Conservation (phyloP, 2,329 filamentous ascomycete genomes). For the Drechslera avenae region DNA sequence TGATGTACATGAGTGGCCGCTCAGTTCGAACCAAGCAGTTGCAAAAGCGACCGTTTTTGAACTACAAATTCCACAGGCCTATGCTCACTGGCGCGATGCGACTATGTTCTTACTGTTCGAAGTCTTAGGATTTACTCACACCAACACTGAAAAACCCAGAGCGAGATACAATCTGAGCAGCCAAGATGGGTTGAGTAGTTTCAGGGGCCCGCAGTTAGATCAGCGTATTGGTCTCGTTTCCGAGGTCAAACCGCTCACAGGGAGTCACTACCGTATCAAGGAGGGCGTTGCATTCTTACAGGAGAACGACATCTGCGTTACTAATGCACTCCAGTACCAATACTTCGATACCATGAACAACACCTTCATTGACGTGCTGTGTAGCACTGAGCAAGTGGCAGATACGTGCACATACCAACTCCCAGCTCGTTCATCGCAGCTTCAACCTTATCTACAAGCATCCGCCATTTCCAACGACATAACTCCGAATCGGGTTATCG, state of each 20-base stretch:
- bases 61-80: conserved; percentile 50
- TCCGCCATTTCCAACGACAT: conserved; percentile 29
- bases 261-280: conserved; percentile 43
- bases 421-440: conserved; percentile 30
- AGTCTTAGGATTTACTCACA: conserved; percentile 41
- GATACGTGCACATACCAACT: conserved; percentile 52
- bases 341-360: conserved; percentile 31
- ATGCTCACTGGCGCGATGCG: conserved; percentile 57
- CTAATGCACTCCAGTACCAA: conserved; percentile 53
- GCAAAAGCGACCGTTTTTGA: conserved; percentile 61
- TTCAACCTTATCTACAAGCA: conserved; percentile 52
- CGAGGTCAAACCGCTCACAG: conserved; percentile 43
- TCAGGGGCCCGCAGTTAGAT: not conserved
- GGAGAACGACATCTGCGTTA: conserved; percentile 51
- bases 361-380: conserved; percentile 20
- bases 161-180: conserved; percentile 22
- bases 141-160: not conserved
- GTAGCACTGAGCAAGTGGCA: conserved; percentile 20
- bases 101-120: conserved; percentile 52
- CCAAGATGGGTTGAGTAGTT: conserved; percentile 7
- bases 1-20: conserved; percentile 61
- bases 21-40: conserved; percentile 44
- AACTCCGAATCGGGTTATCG: conserved; percentile 59
- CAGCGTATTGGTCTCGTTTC: conserved; percentile 46
- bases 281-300: conserved; percentile 30